phyloP scores from a whole-genome alignment of 495 filamentous ascomycete species.

The Penicillium alfredii region DNA sequence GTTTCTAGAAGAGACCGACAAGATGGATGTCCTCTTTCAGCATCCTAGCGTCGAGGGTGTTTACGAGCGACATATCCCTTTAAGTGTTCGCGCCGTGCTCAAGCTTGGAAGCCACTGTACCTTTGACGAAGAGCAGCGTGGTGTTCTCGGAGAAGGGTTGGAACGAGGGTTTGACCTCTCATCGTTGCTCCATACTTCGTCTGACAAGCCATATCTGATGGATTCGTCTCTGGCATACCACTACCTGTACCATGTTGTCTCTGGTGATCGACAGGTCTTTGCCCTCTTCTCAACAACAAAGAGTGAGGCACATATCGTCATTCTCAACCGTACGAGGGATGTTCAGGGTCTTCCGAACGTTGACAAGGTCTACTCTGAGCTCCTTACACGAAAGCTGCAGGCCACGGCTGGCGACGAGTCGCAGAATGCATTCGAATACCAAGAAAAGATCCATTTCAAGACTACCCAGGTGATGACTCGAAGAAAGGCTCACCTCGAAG shows the following conservation, averaged over 20 bases:
- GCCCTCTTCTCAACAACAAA: slow-evolving; percentile 81
- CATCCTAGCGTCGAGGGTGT: slow-evolving; percentile 94
- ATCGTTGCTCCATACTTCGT: slow-evolving; percentile 57
- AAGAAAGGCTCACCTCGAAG: slow-evolving; percentile 79
- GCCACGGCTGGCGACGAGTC: slow-evolving; percentile 61
- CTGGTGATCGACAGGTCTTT: slow-evolving; percentile 88
- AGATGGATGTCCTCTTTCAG: slow-evolving; percentile 75
- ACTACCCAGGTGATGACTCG: slow-evolving; percentile 80
- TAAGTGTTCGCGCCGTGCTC: slow-evolving; percentile 76
- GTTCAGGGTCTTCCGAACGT: slow-evolving; percentile 83
- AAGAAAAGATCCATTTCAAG: slow-evolving; percentile 80
- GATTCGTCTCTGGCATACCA: slow-evolving; percentile 68
- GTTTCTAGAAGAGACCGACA: slow-evolving; percentile 75
- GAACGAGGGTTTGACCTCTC: slow-evolving; percentile 91
- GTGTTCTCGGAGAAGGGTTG: slow-evolving; percentile 86
- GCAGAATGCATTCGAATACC: slow-evolving; percentile 78
- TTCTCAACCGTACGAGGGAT: slow-evolving; percentile 73
- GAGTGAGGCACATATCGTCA: slow-evolving; percentile 75
- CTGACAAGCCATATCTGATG: slow-evolving; percentile 66
- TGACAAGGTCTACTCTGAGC: slow-evolving; percentile 82
- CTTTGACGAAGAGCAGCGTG: slow-evolving; percentile 84
- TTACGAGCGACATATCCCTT: slow-evolving; percentile 87
- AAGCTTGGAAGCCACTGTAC: slow-evolving; percentile 91
- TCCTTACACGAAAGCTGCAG: slow-evolving; percentile 56
- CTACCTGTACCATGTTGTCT: slow-evolving; percentile 86